These are phyloP conservation scores for Aureobasidium sp. DNA, from an alignment of 2,329 filamentous ascomycete species.

Conservation along the genomic window DNA sequence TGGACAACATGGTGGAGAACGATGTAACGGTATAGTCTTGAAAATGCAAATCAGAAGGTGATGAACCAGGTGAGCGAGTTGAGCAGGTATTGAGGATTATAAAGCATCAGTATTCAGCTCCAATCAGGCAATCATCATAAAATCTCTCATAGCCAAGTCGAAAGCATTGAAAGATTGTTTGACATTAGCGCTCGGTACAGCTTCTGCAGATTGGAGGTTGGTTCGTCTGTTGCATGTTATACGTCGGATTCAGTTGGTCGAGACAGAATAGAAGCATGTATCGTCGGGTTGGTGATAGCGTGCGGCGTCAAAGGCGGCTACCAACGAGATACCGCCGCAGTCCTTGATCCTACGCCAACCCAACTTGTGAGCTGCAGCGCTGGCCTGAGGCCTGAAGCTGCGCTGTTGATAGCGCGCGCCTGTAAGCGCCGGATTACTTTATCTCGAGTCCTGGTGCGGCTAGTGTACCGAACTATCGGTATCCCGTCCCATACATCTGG, in stretches of 20 bases:
- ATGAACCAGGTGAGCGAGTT: neutral
- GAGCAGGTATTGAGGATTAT: neutral
- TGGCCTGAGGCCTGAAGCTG: neutral
- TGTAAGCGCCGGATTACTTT: neutral
- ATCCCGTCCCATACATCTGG: neutral
- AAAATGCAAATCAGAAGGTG: neutral
- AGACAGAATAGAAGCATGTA: neutral
- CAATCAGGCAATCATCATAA: neutral
- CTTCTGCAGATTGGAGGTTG: neutral
- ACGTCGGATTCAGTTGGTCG: neutral
- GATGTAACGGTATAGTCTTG: neutral
- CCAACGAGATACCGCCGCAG: neutral
- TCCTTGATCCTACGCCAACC: neutral
- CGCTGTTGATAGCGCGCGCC: neutral
- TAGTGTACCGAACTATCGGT: neutral
- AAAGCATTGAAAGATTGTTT: neutral
- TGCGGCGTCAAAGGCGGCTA: neutral
- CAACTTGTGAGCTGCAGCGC: neutral
- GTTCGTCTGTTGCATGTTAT: neutral
- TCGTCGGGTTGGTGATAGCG: neutral
- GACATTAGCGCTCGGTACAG: neutral
- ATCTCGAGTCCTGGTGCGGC: neutral
- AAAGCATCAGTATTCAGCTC: neutral
- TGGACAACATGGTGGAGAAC: neutral
- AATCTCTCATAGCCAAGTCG: neutral